A percentile compares a stretch with the other conserved stretches of the same genome.
These are phyloP conservation scores for Eucalyptus marginata DNA, from an alignment of 345 rosid species.

Conservation along the genomic window DNA sequence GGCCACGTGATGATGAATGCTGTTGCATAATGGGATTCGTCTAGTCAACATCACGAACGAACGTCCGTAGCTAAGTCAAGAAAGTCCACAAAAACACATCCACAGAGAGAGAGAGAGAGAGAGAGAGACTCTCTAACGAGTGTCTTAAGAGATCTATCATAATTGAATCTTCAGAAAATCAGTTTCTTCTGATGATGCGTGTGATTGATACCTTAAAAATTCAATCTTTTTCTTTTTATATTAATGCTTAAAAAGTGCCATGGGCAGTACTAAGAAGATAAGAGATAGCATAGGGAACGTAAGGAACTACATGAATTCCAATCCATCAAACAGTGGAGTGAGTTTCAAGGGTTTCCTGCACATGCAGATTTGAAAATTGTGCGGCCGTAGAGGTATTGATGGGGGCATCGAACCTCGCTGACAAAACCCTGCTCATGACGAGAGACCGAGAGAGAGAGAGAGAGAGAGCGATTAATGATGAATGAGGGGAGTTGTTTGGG, in stretches of 20 bases:
- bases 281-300: not conserved
- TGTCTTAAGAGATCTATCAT: not conserved
- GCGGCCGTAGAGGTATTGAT: not conserved
- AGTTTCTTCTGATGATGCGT: not conserved
- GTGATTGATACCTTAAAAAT: not conserved
- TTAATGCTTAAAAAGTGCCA: not conserved
- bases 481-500: not conserved
- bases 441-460: not conserved
- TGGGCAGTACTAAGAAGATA: not conserved
- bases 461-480: not conserved
- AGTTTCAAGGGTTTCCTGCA: not conserved
- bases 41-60: not conserved
- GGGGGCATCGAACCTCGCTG: constrained; percentile 12
- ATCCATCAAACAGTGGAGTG: not conserved
- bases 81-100: not conserved
- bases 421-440: not conserved
- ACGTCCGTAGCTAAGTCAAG: not conserved
- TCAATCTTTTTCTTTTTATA: not conserved
- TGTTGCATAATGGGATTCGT: not conserved
- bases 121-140: not conserved
- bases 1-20: not conserved
- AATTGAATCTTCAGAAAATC: not conserved
- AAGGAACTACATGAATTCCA: not conserved
- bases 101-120: not conserved
- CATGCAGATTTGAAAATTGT: not conserved